Evolutionary conservation across 192 early-diverging fungal species (phyloP), one percentile per base, ranked within the genome.

Genomic region (Funneliformis mosseae): DNA sequence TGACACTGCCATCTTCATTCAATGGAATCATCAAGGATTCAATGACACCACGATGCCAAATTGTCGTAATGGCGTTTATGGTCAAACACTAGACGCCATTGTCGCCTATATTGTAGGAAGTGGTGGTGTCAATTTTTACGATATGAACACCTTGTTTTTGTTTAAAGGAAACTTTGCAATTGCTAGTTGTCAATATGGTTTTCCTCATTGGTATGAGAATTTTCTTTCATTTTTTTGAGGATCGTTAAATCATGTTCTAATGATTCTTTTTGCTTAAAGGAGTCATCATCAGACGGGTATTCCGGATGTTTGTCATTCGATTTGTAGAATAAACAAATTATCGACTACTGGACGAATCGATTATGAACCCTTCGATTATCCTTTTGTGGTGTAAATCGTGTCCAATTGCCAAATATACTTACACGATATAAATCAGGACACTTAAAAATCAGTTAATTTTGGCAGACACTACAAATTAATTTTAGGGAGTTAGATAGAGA

Each of bases 151-250:
- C 3, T 21, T 72, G 21, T 72, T 72, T 72, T 50, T 72, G 25
- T 72, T 72, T 72, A 72, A 42, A 72, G 46, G 18, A 46, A 14
- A 12, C 16, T 72, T 72, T 9, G 70, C 70, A 72, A 72, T 72
- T 25, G 12, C 38, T 45, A 39, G 1, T 3, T 72, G 41, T 72
- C 70, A 72, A 45, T 27, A 72, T 48, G 70, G 42, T 72, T 72
- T 72, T 8, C 70, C 70, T 45, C 28, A 23, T 45, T 72, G 41
- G 70, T 72, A 72, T 43, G 70, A 72, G 70, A 72, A 72, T 72
- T 72, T 72, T 72, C 70, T 0, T 43, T 27, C 28, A 41, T 72
- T 27, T 43, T 46, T 72, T 72, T 72, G 39, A 8, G n/a, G 18
- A 42, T 72, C 43, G 10, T 46, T 72, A n/a, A 72, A 72, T 41